Evolutionary conservation across 768 basidiomycete species (phyloP).

Genomic region (Cystofilobasidium bisporidii): DNA sequence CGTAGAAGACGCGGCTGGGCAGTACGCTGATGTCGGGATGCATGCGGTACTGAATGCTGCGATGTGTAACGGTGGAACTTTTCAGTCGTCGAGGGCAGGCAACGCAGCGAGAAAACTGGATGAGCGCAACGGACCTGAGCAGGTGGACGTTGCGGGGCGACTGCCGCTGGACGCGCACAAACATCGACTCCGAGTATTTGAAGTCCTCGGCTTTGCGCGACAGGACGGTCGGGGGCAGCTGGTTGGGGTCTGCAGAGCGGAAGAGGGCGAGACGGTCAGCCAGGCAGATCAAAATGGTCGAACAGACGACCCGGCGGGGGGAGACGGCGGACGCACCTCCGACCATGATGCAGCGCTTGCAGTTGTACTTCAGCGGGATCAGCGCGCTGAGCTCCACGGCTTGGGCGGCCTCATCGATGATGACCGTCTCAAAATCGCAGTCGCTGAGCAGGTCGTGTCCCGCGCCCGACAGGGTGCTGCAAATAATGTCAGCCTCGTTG

Average conservation of each 20-base stretch:
- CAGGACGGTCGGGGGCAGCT: conserved; percentile 87
- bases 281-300: too few species aligned
- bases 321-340: conserved; percentile 57
- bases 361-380: conserved; percentile 85
- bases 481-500: conserved; percentile 82
- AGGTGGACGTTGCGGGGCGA: conserved; percentile 78
- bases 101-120: too few species aligned
- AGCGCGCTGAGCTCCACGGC: conserved; percentile 88
- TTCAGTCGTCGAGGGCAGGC: too few species aligned
- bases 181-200: conserved; percentile 74
- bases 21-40: conserved; percentile 87
- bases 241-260: conserved; percentile 45
- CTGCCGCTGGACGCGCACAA: conserved; percentile 77
- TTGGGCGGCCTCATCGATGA: conserved; percentile 98
- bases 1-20: conserved; percentile 81
- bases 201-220: conserved; percentile 54
- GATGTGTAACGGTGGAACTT: too few species aligned
- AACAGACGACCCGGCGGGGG: too few species aligned
- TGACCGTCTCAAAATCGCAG: conserved; percentile 85
- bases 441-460: conserved; percentile 59
- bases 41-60: conserved; percentile 98
- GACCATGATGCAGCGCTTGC: conserved; percentile 78
- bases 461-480: conserved; percentile 82
- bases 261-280: neutral
- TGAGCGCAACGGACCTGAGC: conserved; percentile 54